phyloP scores from a whole-genome alignment of 306 rosid genomes.

The Trifolium pratense region DNA sequence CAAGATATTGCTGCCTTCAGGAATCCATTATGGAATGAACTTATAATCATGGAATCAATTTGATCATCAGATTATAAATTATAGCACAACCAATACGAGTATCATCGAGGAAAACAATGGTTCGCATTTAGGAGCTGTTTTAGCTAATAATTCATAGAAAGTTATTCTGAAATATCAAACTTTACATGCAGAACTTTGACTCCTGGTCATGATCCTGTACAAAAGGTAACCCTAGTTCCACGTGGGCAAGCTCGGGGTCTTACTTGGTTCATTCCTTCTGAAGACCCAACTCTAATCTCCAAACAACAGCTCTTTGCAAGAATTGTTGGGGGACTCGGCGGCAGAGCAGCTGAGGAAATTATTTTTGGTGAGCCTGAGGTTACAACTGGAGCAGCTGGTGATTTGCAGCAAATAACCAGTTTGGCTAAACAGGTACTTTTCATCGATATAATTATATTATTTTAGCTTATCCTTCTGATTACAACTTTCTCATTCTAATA shows the following conservation, averaged over 20 bases:
- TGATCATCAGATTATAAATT: background rate
- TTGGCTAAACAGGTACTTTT: slow-evolving; percentile 88
- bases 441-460: slow-evolving; percentile 6
- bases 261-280: slow-evolving; percentile 96
- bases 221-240: slow-evolving; percentile 90
- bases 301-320: slow-evolving; percentile 98
- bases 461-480: background rate
- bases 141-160: background rate
- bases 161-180: slow-evolving; percentile 37
- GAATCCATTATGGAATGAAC: background rate
- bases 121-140: slow-evolving; percentile 30
- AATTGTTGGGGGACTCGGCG: slow-evolving; percentile 97
- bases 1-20: background rate
- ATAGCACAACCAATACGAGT: background rate
- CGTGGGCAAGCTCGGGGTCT: slow-evolving; percentile 99
- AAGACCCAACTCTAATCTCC: slow-evolving; percentile 93
- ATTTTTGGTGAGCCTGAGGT: slow-evolving; percentile 97
- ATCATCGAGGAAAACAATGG: no score
- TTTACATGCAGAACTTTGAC: slow-evolving; percentile 81
- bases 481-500: slow-evolving; percentile 16
- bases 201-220: slow-evolving; percentile 96
- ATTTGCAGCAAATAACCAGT: slow-evolving; percentile 90
- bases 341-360: slow-evolving; percentile 97
- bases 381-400: slow-evolving; percentile 99
- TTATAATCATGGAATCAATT: background rate